phyloP scores from a whole-genome alignment of 2,329 filamentous ascomycete genomes.

The Colletotrichum liriopes region DNA sequence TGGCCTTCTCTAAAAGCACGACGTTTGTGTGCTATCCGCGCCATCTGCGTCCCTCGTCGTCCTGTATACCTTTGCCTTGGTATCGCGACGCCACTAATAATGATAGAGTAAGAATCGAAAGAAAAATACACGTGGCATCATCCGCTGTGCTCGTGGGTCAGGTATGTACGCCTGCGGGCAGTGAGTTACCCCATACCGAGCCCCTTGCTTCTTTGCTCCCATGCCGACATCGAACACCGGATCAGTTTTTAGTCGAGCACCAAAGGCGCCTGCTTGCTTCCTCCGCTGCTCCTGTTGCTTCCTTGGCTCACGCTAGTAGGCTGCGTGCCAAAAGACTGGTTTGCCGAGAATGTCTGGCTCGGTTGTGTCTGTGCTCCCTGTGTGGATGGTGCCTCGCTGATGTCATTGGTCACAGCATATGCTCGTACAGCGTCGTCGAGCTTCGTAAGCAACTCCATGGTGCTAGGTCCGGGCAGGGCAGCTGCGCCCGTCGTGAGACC shows the following conservation, averaged over 20 bases:
- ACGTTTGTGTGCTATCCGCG: background rate
- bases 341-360: slow-evolving; percentile 39
- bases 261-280: slow-evolving; percentile 40
- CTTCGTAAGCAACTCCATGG: slow-evolving; percentile 63
- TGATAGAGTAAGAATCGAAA: slow-evolving; percentile 2
- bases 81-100: slow-evolving; percentile 2
- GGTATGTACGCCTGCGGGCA: background rate
- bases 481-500: slow-evolving; percentile 66
- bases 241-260: slow-evolving; percentile 36
- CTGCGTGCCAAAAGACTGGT: slow-evolving; percentile 42
- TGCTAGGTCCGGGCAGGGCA: slow-evolving; percentile 55
- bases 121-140: slow-evolving; percentile 17
- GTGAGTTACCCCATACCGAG: background rate
- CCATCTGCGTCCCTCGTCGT: slow-evolving; percentile 11
- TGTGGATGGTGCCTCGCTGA: slow-evolving; percentile 34
- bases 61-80: slow-evolving; percentile 26
- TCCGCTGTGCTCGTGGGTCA: background rate
- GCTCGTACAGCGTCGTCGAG: slow-evolving; percentile 64
- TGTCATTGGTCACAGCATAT: slow-evolving; percentile 48
- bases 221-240: background rate
- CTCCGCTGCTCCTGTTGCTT: slow-evolving; percentile 32
- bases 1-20: slow-evolving; percentile 18
- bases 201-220: background rate
- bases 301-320: slow-evolving; percentile 34
- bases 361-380: slow-evolving; percentile 34